Percentiles rank a stretch among this genome's conserved stretches.
phyloP scores from a whole-genome alignment of 1,139 yeast genomes.

The Hyphopichia khmerensis region DNA sequence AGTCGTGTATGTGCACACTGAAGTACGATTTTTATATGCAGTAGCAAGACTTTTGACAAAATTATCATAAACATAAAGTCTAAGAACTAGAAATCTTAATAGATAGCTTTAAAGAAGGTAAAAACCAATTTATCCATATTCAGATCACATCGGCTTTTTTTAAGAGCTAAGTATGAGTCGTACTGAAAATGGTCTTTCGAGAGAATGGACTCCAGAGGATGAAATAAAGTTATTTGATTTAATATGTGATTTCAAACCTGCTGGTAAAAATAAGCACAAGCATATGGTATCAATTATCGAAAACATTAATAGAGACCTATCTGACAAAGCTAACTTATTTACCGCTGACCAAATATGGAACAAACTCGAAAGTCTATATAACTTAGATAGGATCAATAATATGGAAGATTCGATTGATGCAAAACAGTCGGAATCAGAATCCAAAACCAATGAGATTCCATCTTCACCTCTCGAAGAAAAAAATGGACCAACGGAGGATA shows the following conservation, averaged over 20 bases:
- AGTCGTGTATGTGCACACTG: too few species aligned
- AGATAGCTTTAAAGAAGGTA: too few species aligned
- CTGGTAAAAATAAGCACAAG: conserved; percentile 57
- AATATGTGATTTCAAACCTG: conserved; percentile 68
- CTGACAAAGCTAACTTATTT: conserved; percentile 24
- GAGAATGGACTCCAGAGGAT: conserved; percentile 59
- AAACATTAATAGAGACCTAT: conserved; percentile 41
- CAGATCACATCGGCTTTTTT: too few species aligned
- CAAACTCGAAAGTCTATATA: conserved; percentile 52
- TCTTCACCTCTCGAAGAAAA: conserved; percentile 3
- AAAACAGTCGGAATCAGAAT: background rate
- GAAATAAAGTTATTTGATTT: conserved; percentile 67
- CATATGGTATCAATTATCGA: conserved; percentile 57
- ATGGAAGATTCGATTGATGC: conserved; percentile 35
- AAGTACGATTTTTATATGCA: too few species aligned
- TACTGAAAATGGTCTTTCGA: conserved; percentile 8
- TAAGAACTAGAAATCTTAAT: too few species aligned
- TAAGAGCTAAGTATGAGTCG: background rate
- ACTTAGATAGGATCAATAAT: conserved; percentile 55
- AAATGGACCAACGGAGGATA: conserved; percentile 12
- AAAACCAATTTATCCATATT: too few species aligned
- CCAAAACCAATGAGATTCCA: background rate
- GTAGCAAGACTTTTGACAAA: too few species aligned
- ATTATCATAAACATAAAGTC: too few species aligned
- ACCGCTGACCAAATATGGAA: conserved; percentile 57